Percentiles rank a stretch among this genome's conserved stretches.
These are phyloP conservation scores for Rhodotorula paludigena DNA, from an alignment of 768 basidiomycete species.

Conservation along the genomic window DNA sequence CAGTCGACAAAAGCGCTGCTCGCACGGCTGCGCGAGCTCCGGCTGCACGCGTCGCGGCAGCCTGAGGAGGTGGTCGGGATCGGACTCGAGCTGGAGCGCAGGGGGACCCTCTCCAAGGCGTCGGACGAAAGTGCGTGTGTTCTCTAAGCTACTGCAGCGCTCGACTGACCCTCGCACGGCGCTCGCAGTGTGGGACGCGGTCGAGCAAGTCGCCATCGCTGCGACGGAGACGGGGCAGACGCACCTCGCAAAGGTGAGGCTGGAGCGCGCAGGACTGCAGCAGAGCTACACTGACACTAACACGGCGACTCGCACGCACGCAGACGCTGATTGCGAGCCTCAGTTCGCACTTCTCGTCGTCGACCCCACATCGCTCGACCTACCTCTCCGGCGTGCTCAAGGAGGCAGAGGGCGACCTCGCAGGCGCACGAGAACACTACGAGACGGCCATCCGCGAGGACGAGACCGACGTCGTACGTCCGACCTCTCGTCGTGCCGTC, in stretches of 20 bases:
- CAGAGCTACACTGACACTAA: not conserved
- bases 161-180: not conserved
- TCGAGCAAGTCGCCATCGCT: constrained; percentile 75
- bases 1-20: too few species aligned
- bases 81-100: too few species aligned
- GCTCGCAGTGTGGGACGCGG: constrained; percentile 52
- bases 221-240: constrained; percentile 68
- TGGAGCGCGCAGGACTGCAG: too few species aligned
- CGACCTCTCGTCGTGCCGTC: not conserved
- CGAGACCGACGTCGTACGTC: constrained; percentile 65
- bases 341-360: constrained; percentile 60
- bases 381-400: constrained; percentile 71
- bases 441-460: constrained; percentile 59
- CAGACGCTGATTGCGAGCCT: constrained; percentile 65
- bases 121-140: not conserved
- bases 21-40: too few species aligned
- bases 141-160: constrained; percentile 15
- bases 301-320: not conserved
- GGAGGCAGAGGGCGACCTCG: constrained; percentile 62
- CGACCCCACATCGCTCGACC: constrained; percentile 66
- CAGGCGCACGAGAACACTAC: constrained; percentile 62
- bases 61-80: too few species aligned
- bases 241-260: constrained; percentile 69
- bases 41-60: too few species aligned
- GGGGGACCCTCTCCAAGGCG: too few species aligned